Percentiles rank a stretch among this genome's conserved stretches.
phyloP scores from a whole-genome alignment of 2,329 filamentous ascomycete genomes.

The Cyanodermella asteris region DNA sequence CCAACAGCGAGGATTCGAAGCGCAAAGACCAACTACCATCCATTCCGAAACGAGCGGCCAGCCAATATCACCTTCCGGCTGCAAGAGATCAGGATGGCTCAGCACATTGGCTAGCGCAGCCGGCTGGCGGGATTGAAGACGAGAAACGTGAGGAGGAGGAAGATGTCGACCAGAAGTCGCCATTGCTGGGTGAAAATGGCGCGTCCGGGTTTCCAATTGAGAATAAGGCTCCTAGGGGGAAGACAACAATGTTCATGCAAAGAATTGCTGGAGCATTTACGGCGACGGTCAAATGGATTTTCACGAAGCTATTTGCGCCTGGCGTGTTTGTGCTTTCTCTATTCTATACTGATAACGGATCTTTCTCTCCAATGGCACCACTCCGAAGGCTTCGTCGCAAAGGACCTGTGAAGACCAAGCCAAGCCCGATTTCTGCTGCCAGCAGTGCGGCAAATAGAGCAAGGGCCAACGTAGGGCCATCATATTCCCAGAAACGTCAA shows the following conservation, averaged over 20 bases:
- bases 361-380: conserved; percentile 57
- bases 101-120: too few relatives aligned
- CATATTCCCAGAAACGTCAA: neutral
- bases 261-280: conserved; percentile 51
- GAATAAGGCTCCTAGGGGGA: conserved; percentile 9
- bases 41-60: too few relatives aligned
- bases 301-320: conserved; percentile 59
- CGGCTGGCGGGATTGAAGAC: conserved; percentile 15
- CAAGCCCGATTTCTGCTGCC: too few relatives aligned
- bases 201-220: neutral
- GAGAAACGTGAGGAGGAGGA: conserved; percentile 18
- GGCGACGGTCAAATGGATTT: conserved; percentile 53
- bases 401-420: too few relatives aligned
- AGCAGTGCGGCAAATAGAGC: too few relatives aligned
- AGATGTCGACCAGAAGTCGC: conserved; percentile 42
- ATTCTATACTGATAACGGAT: conserved; percentile 60
- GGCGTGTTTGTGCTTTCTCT: conserved; percentile 63
- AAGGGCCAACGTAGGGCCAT: too few relatives aligned
- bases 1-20: conserved; percentile 23
- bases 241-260: conserved; percentile 35
- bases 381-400: conserved; percentile 36
- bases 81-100: too few relatives aligned
- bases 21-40: too few relatives aligned
- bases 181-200: conserved; percentile 31
- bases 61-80: too few relatives aligned